phyloP scores from a whole-genome alignment of 2,329 filamentous ascomycete genomes.

The Exophiala alcalophila region DNA sequence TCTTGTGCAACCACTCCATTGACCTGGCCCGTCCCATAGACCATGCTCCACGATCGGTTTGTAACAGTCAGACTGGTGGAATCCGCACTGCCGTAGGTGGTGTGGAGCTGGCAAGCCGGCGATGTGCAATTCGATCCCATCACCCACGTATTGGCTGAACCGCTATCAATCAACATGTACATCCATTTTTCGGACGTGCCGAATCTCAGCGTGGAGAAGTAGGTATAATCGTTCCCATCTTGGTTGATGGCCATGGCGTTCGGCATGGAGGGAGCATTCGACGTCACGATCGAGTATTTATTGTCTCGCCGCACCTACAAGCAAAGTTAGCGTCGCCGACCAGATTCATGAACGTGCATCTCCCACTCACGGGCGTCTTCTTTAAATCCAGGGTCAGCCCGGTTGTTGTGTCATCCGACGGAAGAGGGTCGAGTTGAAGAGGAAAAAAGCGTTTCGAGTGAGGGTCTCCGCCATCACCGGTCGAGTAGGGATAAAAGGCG shows the following conservation, averaged over 20 bases:
- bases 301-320: conserved; percentile 45
- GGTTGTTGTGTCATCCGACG: conserved; percentile 30
- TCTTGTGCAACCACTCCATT: conserved; percentile 66
- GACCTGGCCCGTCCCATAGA: conserved; percentile 75
- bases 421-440: conserved; percentile 23
- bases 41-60: conserved; percentile 59
- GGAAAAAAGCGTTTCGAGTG: conserved; percentile 36
- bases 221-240: conserved; percentile 54
- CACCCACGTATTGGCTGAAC: conserved; percentile 71
- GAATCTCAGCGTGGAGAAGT: conserved; percentile 52
- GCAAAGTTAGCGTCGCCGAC: conserved; percentile 15
- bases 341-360: not conserved
- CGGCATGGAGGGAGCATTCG: conserved; percentile 39
- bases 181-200: conserved; percentile 51
- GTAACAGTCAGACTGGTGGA: conserved; percentile 62
- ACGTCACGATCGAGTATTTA: conserved; percentile 45
- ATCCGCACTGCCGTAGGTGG: conserved; percentile 63
- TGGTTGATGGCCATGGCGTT: conserved; percentile 53
- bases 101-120: conserved; percentile 65
- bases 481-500: conserved; percentile 45
- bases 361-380: conserved; percentile 32
- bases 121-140: conserved; percentile 69
- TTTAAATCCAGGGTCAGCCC: conserved; percentile 39
- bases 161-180: conserved; percentile 55
- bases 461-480: conserved; percentile 25